Evolutionary conservation across 106 monocot species (phyloP).

Genomic region (Dendrobium huoshanense): DNA sequence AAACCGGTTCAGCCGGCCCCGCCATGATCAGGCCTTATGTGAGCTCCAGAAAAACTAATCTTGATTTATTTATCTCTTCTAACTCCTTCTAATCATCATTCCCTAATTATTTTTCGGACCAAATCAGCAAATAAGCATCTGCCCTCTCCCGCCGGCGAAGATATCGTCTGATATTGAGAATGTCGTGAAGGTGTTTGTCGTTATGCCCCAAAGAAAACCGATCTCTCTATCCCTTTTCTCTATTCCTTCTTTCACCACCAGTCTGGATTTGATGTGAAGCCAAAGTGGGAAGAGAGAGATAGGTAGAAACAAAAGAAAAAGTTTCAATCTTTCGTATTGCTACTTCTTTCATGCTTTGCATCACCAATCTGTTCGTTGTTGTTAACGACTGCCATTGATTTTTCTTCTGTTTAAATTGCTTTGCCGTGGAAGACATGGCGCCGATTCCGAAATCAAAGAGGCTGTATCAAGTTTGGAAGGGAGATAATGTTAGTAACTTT

Average conservation of each 20-base stretch:
- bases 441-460: conserved; percentile 19
- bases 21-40: no score
- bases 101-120: no score
- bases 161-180: neutral
- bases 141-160: no score
- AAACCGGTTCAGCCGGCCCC: no score
- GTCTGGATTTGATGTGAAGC: conserved; percentile 3
- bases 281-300: neutral
- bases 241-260: neutral
- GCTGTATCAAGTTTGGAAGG: conserved; percentile 65
- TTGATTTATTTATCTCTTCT: no score
- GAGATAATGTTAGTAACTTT: conserved; percentile 54
- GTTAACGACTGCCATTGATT: neutral
- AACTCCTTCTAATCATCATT: no score
- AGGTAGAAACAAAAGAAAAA: neutral
- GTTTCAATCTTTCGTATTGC: neutral
- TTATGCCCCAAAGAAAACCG: neutral
- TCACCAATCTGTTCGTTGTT: neutral
- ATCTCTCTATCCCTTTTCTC: neutral
- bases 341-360: neutral
- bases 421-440: neutral
- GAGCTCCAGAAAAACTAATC: no score
- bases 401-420: neutral
- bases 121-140: no score
- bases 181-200: conserved; percentile 4